phyloP scores from a whole-genome alignment of 305 asterid species.

The Rubia balearica region DNA sequence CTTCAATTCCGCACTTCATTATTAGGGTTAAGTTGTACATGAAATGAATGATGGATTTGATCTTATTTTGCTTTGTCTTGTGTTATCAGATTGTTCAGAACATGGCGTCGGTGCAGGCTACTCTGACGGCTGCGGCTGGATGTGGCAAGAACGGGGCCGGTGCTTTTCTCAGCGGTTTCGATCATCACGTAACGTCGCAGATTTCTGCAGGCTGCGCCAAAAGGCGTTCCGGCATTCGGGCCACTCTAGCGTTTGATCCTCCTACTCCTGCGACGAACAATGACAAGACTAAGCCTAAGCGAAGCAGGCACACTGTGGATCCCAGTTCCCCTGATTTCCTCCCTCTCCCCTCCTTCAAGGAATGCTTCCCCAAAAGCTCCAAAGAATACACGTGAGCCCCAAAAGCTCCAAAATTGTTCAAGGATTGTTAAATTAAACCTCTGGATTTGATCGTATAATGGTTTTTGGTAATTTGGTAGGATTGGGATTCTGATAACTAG shows the following conservation, averaged over 20 bases:
- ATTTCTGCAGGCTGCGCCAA: conserved; percentile 14
- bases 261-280: conserved; percentile 39
- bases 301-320: conserved; percentile 72
- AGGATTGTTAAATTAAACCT: no score
- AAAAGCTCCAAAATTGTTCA: no score
- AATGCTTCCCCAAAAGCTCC: conserved; percentile 92
- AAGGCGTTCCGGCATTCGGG: conserved; percentile 44
- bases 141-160: conserved; percentile 38
- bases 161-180: conserved; percentile 50
- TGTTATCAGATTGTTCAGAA: conserved; percentile 11
- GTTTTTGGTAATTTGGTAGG: background rate
- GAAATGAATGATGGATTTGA: no score
- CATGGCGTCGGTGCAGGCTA: conserved; percentile 73
- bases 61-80: background rate
- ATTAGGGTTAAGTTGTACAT: no score
- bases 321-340: conserved; percentile 87
- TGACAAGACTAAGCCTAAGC: conserved; percentile 39
- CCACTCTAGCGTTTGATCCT: conserved; percentile 73
- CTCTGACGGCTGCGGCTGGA: conserved; percentile 46
- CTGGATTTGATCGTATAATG: background rate
- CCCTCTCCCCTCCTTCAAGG: conserved; percentile 85
- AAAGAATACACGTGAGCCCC: conserved; percentile 56
- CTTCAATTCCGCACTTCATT: no score
- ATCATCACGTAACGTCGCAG: conserved; percentile 30
- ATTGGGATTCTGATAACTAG: no score